Base-by-base conservation (phyloP, 345 rosid species). In the Orychophragmus violaceus region DNA sequence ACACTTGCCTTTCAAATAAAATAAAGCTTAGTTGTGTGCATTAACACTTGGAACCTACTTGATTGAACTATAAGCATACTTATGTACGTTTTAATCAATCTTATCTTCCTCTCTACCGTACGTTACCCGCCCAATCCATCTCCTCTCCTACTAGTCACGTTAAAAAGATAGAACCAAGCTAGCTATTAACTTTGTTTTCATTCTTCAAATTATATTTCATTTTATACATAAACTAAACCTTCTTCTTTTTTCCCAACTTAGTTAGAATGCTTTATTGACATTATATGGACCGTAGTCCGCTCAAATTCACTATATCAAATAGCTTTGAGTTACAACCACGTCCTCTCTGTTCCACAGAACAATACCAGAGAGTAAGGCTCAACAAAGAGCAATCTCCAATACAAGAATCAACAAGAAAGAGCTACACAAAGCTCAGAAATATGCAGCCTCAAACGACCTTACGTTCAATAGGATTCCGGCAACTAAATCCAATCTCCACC, bases 101-200 rank as follows among this genome's bases (percentile, higher is more conserved):
- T 33, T 62, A 42, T 42, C 62, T 70, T 70, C 55, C 16, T 62
- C 69, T 70, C 63, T 19, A 70, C 62, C 74, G 68, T 62, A 70
- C 74, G 68, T 53, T 70, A 70, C 68, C 74, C 22, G 35, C 8
- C 62, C 62, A 22, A 62, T 52, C 27, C 14, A 37, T 12, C 53
- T 62, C 54, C 19, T 41, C 74, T 70, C 74, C 68, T 41, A 52
- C 19, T 21, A 52, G 33, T 12, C 68, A 70, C 60, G 55, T 70
- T 52, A 51, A 50, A 12, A 66, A 50, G 53, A 59, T 36, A 24
- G 37, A 39, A 48, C 45, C 23, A 59, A n/a, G n/a, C n/a, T n/a
- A 37, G 16, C 27, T 17, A 37, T 24, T 35, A 66, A 13, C 30
- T 45, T 45, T 32, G 28, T 46, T n/a, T n/a, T n/a, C n/a, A n/a